Conservation (phyloP, 495 filamentous ascomycete species). For the Umbilicaria muhlenbergii region DNA sequence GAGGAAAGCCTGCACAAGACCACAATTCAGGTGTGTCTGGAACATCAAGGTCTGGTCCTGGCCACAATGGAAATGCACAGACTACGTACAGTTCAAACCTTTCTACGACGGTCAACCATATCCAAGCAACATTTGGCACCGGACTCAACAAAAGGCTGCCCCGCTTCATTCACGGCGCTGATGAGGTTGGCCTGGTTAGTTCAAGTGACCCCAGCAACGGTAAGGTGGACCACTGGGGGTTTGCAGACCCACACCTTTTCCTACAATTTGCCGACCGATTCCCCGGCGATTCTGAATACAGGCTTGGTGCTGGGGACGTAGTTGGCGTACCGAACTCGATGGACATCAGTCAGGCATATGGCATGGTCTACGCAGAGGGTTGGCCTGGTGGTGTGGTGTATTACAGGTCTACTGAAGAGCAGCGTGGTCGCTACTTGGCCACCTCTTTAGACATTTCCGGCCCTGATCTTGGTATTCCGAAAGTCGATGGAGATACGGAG, state of each 20-base stretch:
- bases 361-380: slow-evolving; percentile 72
- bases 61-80: slow-evolving; percentile 40
- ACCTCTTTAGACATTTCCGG: slow-evolving; percentile 32
- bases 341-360: slow-evolving; percentile 75
- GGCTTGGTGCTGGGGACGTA: slow-evolving; percentile 58
- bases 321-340: slow-evolving; percentile 69
- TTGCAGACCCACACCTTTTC: slow-evolving; percentile 57
- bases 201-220: slow-evolving; percentile 59
- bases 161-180: slow-evolving; percentile 64
- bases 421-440: slow-evolving; percentile 59
- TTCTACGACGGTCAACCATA: slow-evolving; percentile 52
- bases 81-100: slow-evolving; percentile 73
- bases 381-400: slow-evolving; percentile 64
- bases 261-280: slow-evolving; percentile 61
- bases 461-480: slow-evolving; percentile 53
- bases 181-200: slow-evolving; percentile 56
- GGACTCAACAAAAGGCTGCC: slow-evolving; percentile 51
- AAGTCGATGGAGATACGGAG: slow-evolving; percentile 41
- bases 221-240: slow-evolving; percentile 73
- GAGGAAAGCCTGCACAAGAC: slow-evolving; percentile 55
- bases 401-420: slow-evolving; percentile 59
- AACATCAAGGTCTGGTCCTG: slow-evolving; percentile 27
- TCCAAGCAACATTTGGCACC: slow-evolving; percentile 54
- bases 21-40: slow-evolving; percentile 34
- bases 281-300: slow-evolving; percentile 59